A percentile compares a stretch with the other conserved stretches of the same genome.
Evolutionary conservation across 2,329 filamentous ascomycete species (phyloP).

Genomic region (Sporothrix curviconia): DNA sequence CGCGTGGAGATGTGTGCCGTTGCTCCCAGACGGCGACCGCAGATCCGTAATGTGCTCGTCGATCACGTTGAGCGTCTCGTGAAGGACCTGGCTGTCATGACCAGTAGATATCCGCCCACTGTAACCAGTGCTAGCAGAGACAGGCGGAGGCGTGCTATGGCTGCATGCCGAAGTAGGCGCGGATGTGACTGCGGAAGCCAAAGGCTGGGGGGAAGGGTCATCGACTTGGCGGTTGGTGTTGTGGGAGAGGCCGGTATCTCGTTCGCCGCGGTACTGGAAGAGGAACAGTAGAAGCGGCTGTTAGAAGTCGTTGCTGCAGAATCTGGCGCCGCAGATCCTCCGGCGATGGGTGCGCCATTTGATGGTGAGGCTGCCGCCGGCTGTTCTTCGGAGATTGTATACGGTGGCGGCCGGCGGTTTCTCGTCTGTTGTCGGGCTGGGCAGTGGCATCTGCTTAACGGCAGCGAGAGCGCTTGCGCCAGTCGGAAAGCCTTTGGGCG

Average conservation of each 20-base stretch:
- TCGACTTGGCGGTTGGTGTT: conserved; percentile 16
- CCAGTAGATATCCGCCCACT: conserved; percentile 29
- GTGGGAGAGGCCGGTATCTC: conserved; percentile 25
- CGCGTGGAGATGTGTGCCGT: conserved; percentile 44
- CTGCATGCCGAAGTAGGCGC: conserved; percentile 16
- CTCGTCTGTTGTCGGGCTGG: neutral
- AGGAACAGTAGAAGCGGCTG: neutral
- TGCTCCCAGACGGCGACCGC: conserved; percentile 43
- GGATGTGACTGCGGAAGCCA: neutral
- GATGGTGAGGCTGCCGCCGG: conserved; percentile 22
- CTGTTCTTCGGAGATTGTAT: conserved; percentile 19
- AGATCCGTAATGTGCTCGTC: conserved; percentile 95
- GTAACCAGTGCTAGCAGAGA: conserved; percentile 29
- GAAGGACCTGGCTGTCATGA: conserved; percentile 72
- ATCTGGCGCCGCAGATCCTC: conserved; percentile 17
- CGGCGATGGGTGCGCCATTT: conserved; percentile 23
- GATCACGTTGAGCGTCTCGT: conserved; percentile 91
- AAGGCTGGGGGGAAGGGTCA: conserved; percentile 5
- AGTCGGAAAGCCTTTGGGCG: conserved; percentile 38
- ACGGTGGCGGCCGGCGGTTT: neutral
- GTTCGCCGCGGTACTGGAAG: neutral
- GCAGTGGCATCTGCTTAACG: conserved; percentile 14
- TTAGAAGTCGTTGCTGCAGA: neutral
- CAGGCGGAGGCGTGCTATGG: conserved; percentile 12
- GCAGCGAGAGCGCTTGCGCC: conserved; percentile 22